Conservation (phyloP, 768 basidiomycete species). For the Mrakia blollopis region DNA sequence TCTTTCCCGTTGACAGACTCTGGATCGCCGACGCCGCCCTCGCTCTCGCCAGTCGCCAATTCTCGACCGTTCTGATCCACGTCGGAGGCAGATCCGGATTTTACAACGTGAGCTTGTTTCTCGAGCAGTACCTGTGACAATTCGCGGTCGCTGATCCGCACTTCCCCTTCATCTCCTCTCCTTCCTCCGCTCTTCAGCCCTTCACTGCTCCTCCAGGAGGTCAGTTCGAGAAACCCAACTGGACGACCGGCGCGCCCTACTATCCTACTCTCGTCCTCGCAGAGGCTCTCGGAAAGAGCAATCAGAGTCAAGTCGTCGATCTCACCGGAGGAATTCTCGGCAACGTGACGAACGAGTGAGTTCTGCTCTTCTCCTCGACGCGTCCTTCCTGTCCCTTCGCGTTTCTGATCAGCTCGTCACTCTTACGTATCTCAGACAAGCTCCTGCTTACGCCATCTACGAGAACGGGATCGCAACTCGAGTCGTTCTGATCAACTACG, state of each 20-base stretch:
- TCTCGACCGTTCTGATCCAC: slow-evolving; percentile 49
- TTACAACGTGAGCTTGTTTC: slow-evolving; percentile 46
- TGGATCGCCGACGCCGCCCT: neutral
- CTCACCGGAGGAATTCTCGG: slow-evolving; percentile 47
- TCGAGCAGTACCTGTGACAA: neutral
- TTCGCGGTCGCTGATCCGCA: neutral
- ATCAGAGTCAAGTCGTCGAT: slow-evolving; percentile 63
- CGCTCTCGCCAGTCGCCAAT: neutral
- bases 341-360: slow-evolving; percentile 3
- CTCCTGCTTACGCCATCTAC: slow-evolving; percentile 64
- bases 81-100: slow-evolving; percentile 51
- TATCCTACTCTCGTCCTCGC: slow-evolving; percentile 54
- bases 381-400: neutral
- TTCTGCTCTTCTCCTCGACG: neutral
- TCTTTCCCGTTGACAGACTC: neutral
- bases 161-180: neutral
- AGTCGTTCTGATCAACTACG: slow-evolving; percentile 68
- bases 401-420: neutral
- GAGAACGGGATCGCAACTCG: slow-evolving; percentile 60
- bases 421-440: slow-evolving; percentile 44
- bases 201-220: slow-evolving; percentile 57
- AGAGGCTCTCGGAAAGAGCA: slow-evolving; percentile 62
- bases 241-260: slow-evolving; percentile 70
- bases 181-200: slow-evolving; percentile 35
- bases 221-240: slow-evolving; percentile 56